Conservation (phyloP, 306 rosid species). For the Dalbergia cochinchinensis region DNA sequence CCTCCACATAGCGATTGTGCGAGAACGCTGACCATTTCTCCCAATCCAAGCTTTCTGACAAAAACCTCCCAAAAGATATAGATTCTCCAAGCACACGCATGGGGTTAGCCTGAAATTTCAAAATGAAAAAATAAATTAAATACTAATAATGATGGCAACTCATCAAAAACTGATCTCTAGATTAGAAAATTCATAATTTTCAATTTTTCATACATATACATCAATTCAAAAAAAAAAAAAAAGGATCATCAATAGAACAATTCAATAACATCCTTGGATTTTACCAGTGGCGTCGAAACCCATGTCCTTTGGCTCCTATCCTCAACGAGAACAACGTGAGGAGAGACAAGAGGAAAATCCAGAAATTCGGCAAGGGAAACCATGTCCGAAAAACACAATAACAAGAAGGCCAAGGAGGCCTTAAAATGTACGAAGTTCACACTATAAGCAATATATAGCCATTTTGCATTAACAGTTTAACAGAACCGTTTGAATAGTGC, state of each 20-base stretch:
- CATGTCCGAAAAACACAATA: neutral
- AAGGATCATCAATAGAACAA: neutral
- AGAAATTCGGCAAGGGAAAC: conserved; percentile 20
- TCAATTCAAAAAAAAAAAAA: neutral
- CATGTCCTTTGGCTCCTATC: conserved; percentile 33
- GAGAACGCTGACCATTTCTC: conserved; percentile 89
- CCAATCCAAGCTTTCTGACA: conserved; percentile 82
- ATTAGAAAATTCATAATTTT: conserved; percentile 7
- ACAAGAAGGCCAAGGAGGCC: neutral
- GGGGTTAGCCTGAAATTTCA: conserved; percentile 63
- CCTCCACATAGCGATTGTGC: conserved; percentile 84
- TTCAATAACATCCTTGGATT: conserved; percentile 14
- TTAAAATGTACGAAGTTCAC: neutral
- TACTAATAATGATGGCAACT: neutral
- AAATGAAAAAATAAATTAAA: neutral
- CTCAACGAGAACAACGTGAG: conserved; percentile 44
- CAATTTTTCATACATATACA: neutral
- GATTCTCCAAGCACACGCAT: conserved; percentile 73
- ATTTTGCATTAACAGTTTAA: neutral
- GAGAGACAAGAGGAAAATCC: conserved; percentile 25
- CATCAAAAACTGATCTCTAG: neutral
- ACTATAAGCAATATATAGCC: neutral
- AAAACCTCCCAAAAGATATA: conserved; percentile 85
- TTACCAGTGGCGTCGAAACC: conserved; percentile 51
- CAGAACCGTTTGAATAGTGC: conserved; percentile 1